Percentiles rank a stretch among this genome's conserved stretches.
These are phyloP conservation scores for Podospora didyma DNA, from an alignment of 495 filamentous ascomycete genomes.

Conservation along the genomic window DNA sequence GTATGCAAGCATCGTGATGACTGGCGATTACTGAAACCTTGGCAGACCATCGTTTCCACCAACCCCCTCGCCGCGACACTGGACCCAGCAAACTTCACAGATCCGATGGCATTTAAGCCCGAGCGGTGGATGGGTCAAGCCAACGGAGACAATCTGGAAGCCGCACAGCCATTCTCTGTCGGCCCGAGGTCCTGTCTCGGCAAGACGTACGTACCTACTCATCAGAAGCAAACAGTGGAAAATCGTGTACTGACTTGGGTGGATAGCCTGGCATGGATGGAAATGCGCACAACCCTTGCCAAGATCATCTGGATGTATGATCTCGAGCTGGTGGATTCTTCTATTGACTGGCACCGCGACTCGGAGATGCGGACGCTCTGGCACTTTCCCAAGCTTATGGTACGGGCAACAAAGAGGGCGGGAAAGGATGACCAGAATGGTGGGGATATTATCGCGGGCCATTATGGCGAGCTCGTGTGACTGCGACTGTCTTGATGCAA, in stretches of 20 bases:
- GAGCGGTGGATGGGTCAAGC: conserved; percentile 4
- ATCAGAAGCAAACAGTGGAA: too few relatives aligned
- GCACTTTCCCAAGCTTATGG: too few relatives aligned
- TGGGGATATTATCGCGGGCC: too few relatives aligned
- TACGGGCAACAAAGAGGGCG: too few relatives aligned
- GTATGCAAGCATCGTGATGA: too few relatives aligned
- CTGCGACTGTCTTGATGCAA: too few relatives aligned
- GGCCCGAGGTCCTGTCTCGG: conserved; percentile 1
- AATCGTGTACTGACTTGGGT: too few relatives aligned
- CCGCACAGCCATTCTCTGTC: conserved; percentile 1
- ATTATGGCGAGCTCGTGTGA: too few relatives aligned
- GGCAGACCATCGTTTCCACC: background rate
- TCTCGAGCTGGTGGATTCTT: background rate
- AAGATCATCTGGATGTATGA: conserved; percentile 6
- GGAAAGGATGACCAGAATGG: too few relatives aligned
- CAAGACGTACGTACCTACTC: background rate
- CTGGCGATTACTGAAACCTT: too few relatives aligned
- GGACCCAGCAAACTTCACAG: background rate
- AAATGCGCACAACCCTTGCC: background rate
- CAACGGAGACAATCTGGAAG: background rate
- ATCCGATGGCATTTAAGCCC: background rate
- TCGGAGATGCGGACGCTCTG: too few relatives aligned
- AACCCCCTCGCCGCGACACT: conserved; percentile 42
- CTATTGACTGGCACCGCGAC: background rate
- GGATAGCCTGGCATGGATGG: conserved; percentile 1